Percentiles rank a stretch among this genome's conserved stretches.
Conservation (phyloP, 257 asterid species). For the Plectranthus barbatus region DNA sequence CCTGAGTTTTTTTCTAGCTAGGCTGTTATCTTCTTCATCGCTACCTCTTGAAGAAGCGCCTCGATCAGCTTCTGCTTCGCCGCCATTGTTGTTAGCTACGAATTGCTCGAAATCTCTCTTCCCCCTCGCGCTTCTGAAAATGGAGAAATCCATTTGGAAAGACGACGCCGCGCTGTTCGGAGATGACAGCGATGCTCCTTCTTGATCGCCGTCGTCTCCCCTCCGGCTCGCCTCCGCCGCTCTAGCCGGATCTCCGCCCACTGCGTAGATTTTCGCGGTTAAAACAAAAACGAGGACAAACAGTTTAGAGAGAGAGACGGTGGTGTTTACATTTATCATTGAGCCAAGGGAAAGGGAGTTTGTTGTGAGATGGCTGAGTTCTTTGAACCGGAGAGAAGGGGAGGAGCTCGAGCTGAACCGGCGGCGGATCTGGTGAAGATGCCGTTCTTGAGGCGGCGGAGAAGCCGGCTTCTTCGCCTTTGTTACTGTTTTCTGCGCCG, state of each 20-base stretch:
- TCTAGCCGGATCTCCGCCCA: slow-evolving; percentile 16
- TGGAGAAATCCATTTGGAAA: slow-evolving; percentile 47
- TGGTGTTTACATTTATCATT: slow-evolving; percentile 38
- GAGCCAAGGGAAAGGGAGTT: slow-evolving; percentile 61
- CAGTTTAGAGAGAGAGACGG: no score
- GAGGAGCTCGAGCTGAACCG: slow-evolving; percentile 78
- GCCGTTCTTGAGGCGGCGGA: slow-evolving; percentile 14
- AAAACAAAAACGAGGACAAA: no score
- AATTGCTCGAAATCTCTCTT: slow-evolving; percentile 31
- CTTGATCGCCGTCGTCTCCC: slow-evolving; percentile 21
- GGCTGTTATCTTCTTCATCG: slow-evolving; percentile 55
- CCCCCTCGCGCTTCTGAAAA: slow-evolving; percentile 20
- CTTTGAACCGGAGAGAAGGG: slow-evolving; percentile 53
- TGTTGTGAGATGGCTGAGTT: slow-evolving; percentile 18
- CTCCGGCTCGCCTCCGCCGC: slow-evolving; percentile 15
- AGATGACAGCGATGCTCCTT: slow-evolving; percentile 31
- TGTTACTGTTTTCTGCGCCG: background rate
- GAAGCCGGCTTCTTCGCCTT: background rate
- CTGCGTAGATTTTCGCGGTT: slow-evolving; percentile 5
- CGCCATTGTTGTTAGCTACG: background rate
- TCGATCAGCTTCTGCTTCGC: slow-evolving; percentile 20
- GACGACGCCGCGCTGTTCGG: slow-evolving; percentile 36
- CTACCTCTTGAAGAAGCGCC: slow-evolving; percentile 53
- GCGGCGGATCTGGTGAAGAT: slow-evolving; percentile 53
- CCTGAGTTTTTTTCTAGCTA: slow-evolving; percentile 62